Percentiles rank a stretch among this genome's conserved stretches.
Conservation (phyloP, 2,329 filamentous ascomycete genomes). For the Sporothrix globosa region DNA sequence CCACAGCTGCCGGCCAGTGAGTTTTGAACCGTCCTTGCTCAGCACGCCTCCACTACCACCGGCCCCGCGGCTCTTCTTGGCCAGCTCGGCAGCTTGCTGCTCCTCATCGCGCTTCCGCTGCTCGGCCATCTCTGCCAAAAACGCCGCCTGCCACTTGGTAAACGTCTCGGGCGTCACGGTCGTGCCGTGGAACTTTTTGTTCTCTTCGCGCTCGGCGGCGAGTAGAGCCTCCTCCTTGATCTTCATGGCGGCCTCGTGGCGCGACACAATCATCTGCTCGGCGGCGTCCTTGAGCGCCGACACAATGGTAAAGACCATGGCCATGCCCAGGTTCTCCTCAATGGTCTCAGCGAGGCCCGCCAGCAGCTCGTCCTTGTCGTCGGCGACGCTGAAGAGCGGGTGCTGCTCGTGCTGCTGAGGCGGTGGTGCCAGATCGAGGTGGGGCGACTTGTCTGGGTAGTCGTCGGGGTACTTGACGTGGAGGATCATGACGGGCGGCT, state of each 20-base stretch:
- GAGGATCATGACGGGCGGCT: conserved; percentile 73
- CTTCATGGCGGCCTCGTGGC: conserved; percentile 66
- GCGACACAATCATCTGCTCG: conserved; percentile 78
- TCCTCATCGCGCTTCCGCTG: conserved; percentile 68
- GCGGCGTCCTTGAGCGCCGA: conserved; percentile 85
- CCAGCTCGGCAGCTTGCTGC: conserved; percentile 79
- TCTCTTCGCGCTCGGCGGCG: conserved; percentile 83
- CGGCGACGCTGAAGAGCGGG: conserved; percentile 74
- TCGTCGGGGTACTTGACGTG: conserved; percentile 85
- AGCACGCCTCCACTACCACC: conserved; percentile 49
- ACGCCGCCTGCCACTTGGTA: conserved; percentile 76
- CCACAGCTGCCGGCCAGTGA: conserved; percentile 78
- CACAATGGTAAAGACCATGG: conserved; percentile 93
- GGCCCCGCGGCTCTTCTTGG: conserved; percentile 52
- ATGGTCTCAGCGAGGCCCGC: conserved; percentile 72
- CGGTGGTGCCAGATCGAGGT: conserved; percentile 76
- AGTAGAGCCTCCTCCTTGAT: conserved; percentile 58
- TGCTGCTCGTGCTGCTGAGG: conserved; percentile 62
- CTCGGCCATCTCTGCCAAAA: conserved; percentile 80
- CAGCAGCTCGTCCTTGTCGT: conserved; percentile 77
- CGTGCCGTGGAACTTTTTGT: conserved; percentile 92
- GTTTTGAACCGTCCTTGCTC: conserved; percentile 72
- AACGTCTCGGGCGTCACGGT: conserved; percentile 87
- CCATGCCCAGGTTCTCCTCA: conserved; percentile 93
- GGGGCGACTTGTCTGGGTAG: conserved; percentile 86